These are phyloP conservation scores for Aspergillus nomiae DNA, from an alignment of 2,329 filamentous ascomycete species.

Conservation along the genomic window DNA sequence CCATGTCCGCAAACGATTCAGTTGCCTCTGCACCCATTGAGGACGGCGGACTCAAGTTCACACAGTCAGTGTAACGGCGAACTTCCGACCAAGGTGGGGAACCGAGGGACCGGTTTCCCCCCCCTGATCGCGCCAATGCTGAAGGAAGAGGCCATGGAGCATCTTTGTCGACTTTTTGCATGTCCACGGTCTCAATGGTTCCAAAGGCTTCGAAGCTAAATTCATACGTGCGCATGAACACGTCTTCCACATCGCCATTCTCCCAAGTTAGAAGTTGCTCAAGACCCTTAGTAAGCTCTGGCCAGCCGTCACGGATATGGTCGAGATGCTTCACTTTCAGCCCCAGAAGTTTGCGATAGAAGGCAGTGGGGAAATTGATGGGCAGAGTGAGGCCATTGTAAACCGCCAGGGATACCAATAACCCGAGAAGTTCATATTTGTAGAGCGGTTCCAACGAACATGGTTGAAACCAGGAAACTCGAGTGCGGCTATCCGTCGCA, in stretches of 20 bases:
- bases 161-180: slow-evolving; percentile 47
- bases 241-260: slow-evolving; percentile 76
- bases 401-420: slow-evolving; percentile 84
- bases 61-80: slow-evolving; percentile 21
- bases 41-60: slow-evolving; percentile 23
- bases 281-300: slow-evolving; percentile 74
- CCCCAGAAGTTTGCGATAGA: slow-evolving; percentile 79
- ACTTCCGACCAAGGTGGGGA: slow-evolving; percentile 27
- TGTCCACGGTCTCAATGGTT: slow-evolving; percentile 55
- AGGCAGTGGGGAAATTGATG: slow-evolving; percentile 79
- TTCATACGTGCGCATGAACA: slow-evolving; percentile 83
- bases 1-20: slow-evolving; percentile 18
- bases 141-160: slow-evolving; percentile 35
- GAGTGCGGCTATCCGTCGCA: slow-evolving; percentile 71
- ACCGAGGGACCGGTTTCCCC: slow-evolving; percentile 1
- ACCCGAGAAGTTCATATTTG: slow-evolving; percentile 86
- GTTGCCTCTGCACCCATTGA: slow-evolving; percentile 25
- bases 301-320: slow-evolving; percentile 86
- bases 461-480: slow-evolving; percentile 86
- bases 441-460: slow-evolving; percentile 79
- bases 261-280: slow-evolving; percentile 74
- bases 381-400: slow-evolving; percentile 94
- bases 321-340: slow-evolving; percentile 69
- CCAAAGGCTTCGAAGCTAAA: slow-evolving; percentile 71
- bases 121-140: slow-evolving; percentile 12